Evolutionary conservation across 2,329 filamentous ascomycete genomes (phyloP).

Genomic region (Fusarium denticulatum): DNA sequence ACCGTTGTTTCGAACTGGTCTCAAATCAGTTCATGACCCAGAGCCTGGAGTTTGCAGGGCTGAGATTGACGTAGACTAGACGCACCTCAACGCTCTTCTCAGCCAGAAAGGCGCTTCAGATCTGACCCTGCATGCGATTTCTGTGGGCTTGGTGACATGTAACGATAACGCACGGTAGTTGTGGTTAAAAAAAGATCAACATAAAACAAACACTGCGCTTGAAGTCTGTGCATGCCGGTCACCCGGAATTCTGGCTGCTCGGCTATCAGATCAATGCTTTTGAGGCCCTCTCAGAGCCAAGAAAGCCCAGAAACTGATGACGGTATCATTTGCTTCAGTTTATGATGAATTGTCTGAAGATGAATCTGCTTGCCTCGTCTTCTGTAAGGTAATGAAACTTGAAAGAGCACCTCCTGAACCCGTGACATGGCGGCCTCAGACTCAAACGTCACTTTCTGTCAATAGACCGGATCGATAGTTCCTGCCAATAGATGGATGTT

Average conservation of each 20-base stretch:
- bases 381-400: neutral
- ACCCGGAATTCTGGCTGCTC: slow-evolving; percentile 2
- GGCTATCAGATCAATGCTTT: slow-evolving; percentile 7
- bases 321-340: neutral
- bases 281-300: neutral
- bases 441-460: neutral
- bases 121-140: slow-evolving; percentile 6
- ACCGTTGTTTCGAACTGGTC: slow-evolving; percentile 41
- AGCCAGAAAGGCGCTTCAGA: slow-evolving; percentile 1
- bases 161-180: slow-evolving; percentile 1
- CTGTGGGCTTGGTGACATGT: slow-evolving; percentile 10
- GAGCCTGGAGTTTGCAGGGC: slow-evolving; percentile 17
- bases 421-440: neutral
- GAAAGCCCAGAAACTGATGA: slow-evolving; percentile 1
- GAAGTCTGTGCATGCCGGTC: slow-evolving; percentile 24
- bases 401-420: neutral
- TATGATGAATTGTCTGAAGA: neutral
- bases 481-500: neutral
- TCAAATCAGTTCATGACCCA: slow-evolving; percentile 36
- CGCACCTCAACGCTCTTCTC: slow-evolving; percentile 2
- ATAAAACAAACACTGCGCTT: slow-evolving; percentile 7
- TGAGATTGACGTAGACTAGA: slow-evolving; percentile 16
- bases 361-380: neutral
- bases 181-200: slow-evolving; percentile 2
- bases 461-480: neutral